Evolutionary conservation across 371 early-diverging fungal species (phyloP).

Genomic region (Mucor racemosus): DNA sequence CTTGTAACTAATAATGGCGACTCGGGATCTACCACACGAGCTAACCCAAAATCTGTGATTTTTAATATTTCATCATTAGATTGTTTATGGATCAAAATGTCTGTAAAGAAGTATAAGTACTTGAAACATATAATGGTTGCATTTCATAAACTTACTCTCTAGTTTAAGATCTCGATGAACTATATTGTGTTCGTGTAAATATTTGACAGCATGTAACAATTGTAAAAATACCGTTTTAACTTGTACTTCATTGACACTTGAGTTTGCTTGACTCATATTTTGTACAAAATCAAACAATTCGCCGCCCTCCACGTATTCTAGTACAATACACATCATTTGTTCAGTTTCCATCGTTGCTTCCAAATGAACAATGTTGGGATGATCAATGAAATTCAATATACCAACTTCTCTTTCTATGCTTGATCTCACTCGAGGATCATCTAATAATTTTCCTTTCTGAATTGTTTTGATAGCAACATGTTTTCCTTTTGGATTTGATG

Average conservation of each 20-base stretch:
- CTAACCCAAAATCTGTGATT: slow-evolving; percentile 72
- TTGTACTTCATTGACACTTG: slow-evolving; percentile 35
- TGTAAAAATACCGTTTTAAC: slow-evolving; percentile 51
- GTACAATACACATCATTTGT: slow-evolving; percentile 63
- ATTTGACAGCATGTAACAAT: slow-evolving; percentile 64
- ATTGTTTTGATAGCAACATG: slow-evolving; percentile 48
- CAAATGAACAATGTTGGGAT: slow-evolving; percentile 73
- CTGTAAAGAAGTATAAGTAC: slow-evolving; percentile 5
- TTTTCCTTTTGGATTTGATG: slow-evolving; percentile 20
- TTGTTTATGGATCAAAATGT: slow-evolving; percentile 30
- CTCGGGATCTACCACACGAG: slow-evolving; percentile 53
- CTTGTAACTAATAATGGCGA: slow-evolving; percentile 55
- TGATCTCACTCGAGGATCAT: slow-evolving; percentile 46
- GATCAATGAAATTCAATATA: slow-evolving; percentile 57
- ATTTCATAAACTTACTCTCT: slow-evolving; percentile 60
- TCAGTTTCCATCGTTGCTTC: slow-evolving; percentile 75
- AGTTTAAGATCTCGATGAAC: slow-evolving; percentile 82
- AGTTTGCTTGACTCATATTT: slow-evolving; percentile 23
- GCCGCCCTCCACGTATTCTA: slow-evolving; percentile 70
- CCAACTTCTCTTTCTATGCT: slow-evolving; percentile 55
- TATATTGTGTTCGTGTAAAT: slow-evolving; percentile 73
- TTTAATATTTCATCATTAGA: slow-evolving; percentile 50
- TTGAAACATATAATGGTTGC: background rate
- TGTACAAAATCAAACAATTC: slow-evolving; percentile 72
- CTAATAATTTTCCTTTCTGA: slow-evolving; percentile 40